phyloP scores from a whole-genome alignment of 768 basidiomycete species.

The Xerocomellus chrysenteron region DNA sequence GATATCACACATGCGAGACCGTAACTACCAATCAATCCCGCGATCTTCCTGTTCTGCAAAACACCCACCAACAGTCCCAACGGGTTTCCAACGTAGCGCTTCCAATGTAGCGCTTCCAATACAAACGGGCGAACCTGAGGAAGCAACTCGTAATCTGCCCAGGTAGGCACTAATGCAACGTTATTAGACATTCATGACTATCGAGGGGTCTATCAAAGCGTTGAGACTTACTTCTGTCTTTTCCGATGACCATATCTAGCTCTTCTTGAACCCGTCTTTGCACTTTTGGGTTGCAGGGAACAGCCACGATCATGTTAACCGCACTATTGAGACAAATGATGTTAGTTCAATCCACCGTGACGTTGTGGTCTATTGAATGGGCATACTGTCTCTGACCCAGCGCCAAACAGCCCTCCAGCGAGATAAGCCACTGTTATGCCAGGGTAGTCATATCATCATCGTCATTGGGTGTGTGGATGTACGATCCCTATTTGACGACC shows the following conservation, averaged over 20 bases:
- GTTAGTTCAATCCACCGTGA: neutral
- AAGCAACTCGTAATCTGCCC: conserved; percentile 32
- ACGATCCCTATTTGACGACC: neutral
- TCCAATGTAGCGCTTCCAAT: conserved; percentile 27
- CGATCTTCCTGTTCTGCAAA: neutral
- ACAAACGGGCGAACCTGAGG: conserved; percentile 38
- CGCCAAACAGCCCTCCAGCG: conserved; percentile 59
- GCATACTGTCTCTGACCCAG: conserved; percentile 52
- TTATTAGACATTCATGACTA: neutral
- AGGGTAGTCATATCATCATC: conserved; percentile 35
- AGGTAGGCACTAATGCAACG: conserved; percentile 32
- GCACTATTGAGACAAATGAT: conserved; percentile 35
- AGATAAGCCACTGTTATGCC: conserved; percentile 52
- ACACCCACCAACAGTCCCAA: conserved; percentile 23
- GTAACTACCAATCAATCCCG: neutral
- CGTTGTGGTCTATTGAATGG: neutral
- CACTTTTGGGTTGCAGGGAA: conserved; percentile 50
- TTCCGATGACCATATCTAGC: conserved; percentile 50
- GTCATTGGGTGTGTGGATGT: conserved; percentile 25
- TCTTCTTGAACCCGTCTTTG: conserved; percentile 52
- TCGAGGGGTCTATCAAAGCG: neutral
- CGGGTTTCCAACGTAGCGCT: conserved; percentile 32
- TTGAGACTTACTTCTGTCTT: conserved; percentile 21
- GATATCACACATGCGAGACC: no score
- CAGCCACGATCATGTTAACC: conserved; percentile 52